Evolutionary conservation across 83 land plant genomes (phyloP).

Genomic region (Thuja plicata): DNA sequence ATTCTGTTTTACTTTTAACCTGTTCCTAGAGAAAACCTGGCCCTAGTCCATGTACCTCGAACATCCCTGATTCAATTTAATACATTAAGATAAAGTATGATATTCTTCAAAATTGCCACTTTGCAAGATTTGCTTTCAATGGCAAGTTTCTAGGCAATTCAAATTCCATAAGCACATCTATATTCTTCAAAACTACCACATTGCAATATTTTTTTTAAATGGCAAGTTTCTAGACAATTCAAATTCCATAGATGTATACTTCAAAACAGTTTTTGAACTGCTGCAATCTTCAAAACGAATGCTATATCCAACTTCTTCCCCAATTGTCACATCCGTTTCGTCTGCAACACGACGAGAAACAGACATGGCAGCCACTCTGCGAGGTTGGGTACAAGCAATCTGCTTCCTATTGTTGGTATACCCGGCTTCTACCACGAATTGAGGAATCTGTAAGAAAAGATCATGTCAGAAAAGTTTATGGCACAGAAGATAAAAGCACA

Average conservation of each 20-base stretch:
- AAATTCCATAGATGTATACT: conserved; percentile 29
- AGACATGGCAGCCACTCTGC: conserved; percentile 99
- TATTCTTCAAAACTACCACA: conserved; percentile 54
- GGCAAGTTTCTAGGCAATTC: not conserved
- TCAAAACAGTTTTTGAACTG: conserved; percentile 61
- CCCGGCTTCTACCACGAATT: conserved; percentile 90
- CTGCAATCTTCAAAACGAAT: conserved; percentile 87
- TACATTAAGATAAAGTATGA: not conserved
- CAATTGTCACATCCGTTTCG: conserved; percentile 98
- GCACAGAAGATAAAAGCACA: not conserved
- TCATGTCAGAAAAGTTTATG: not conserved
- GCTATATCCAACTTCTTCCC: conserved; percentile 94
- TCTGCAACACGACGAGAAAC: conserved; percentile 97
- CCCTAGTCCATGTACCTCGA: not conserved
- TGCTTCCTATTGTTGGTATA: conserved; percentile 64
- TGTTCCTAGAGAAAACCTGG: not conserved
- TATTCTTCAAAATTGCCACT: not conserved
- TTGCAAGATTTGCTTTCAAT: not conserved
- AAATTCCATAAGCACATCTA: conserved; percentile 5
- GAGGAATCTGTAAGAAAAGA: conserved; percentile 78
- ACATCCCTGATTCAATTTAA: not conserved
- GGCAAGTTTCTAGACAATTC: not conserved
- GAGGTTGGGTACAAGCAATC: conserved; percentile 96
- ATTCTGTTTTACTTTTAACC: not conserved
- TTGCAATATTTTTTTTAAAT: not conserved